Percentiles rank a stretch among this genome's conserved stretches.
These are phyloP conservation scores for Dioscorea cayenensis DNA, from an alignment of 116 monocot species.

Conservation along the genomic window DNA sequence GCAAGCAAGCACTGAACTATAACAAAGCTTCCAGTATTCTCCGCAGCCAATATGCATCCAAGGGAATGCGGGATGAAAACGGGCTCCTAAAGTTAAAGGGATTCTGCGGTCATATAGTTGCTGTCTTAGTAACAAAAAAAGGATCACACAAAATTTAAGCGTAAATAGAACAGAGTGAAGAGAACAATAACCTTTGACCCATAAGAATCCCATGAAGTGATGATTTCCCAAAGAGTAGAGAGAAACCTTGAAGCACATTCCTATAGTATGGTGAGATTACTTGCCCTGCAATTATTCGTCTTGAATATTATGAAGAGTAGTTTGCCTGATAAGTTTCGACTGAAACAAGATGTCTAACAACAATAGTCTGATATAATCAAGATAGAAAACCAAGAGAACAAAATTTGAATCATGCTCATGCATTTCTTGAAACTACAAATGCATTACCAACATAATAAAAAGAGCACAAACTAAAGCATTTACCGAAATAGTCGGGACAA, in stretches of 20 bases:
- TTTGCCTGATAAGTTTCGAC: too few species aligned
- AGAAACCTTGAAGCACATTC: conserved; percentile 38
- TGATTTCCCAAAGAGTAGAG: conserved; percentile 23
- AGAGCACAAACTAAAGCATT: background rate
- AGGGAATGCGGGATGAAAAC: conserved; percentile 45
- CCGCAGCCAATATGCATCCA: conserved; percentile 57
- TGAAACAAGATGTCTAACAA: too few species aligned
- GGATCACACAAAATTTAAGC: too few species aligned
- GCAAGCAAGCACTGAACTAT: conserved; percentile 31
- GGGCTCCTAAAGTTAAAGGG: conserved; percentile 26
- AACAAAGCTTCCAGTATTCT: conserved; percentile 67
- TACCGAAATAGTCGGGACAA: background rate
- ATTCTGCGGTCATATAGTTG: conserved; percentile 29
- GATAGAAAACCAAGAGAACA: too few species aligned
- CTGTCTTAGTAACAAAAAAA: background rate
- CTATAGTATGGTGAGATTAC: conserved; percentile 45
- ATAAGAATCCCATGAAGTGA: conserved; percentile 59
- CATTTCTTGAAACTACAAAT: background rate
- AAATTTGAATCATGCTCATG: too few species aligned
- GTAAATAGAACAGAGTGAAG: background rate
- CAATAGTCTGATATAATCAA: too few species aligned
- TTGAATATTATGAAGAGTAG: background rate
- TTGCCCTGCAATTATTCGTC: conserved; percentile 45
- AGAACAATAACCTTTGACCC: conserved; percentile 51
- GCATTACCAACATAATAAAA: too few species aligned